These are phyloP conservation scores for Aspergillus fischeri DNA, from an alignment of 2,329 filamentous ascomycete species.

Conservation along the genomic window DNA sequence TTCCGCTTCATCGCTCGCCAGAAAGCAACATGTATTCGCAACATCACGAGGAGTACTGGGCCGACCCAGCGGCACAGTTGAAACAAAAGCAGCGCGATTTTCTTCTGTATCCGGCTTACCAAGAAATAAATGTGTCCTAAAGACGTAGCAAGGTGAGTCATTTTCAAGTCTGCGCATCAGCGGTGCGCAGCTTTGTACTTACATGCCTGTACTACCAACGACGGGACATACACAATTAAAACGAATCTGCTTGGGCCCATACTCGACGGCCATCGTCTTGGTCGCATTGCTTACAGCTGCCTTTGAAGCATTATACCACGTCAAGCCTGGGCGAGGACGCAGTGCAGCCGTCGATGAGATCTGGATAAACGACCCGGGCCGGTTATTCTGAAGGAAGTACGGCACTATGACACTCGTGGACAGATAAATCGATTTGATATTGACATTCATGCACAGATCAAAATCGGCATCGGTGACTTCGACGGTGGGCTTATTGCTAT, in stretches of 20 bases:
- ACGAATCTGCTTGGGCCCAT: constrained; percentile 19
- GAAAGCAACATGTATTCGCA: constrained; percentile 62
- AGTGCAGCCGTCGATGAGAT: constrained; percentile 38
- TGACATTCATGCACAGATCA: constrained; percentile 38
- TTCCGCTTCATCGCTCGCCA: constrained; percentile 64
- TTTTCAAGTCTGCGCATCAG: constrained; percentile 40
- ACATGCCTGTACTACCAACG: constrained; percentile 21
- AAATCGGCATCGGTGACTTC: constrained; percentile 40
- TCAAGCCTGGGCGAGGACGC: constrained; percentile 35
- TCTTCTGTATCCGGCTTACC: constrained; percentile 36
- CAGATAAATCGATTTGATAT: constrained; percentile 38
- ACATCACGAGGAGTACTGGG: constrained; percentile 50
- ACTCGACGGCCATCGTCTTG: constrained; percentile 25
- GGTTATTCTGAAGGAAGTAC: constrained; percentile 29
- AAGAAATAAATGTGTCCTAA: constrained; percentile 57
- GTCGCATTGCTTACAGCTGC: constrained; percentile 34
- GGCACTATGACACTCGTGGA: constrained; percentile 33
- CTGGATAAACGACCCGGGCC: constrained; percentile 37
- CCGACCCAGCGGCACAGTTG: constrained; percentile 35
- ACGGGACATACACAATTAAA: constrained; percentile 25
- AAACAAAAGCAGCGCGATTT: constrained; percentile 34
- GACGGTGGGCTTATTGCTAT: constrained; percentile 33
- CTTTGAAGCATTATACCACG: constrained; percentile 43
- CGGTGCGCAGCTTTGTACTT: constrained; percentile 1
- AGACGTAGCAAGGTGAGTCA: constrained; percentile 42